Evolutionary conservation across 768 basidiomycete species (phyloP).

Genomic region (Naganishia kalamii): DNA sequence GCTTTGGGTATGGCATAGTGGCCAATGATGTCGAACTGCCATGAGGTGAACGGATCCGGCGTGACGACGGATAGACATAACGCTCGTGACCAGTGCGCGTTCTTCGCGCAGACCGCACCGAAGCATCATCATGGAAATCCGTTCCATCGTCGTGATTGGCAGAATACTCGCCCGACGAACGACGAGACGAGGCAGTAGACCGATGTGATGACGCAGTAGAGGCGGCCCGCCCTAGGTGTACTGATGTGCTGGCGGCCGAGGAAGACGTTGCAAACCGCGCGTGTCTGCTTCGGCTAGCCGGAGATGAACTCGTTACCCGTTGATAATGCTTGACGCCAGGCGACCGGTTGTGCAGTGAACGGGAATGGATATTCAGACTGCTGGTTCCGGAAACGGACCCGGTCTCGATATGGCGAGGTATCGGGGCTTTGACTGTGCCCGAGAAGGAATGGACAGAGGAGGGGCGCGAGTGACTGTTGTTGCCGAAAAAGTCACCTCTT

Average conservation of each 20-base stretch:
- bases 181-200: conserved; percentile 69
- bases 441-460: conserved; percentile 73
- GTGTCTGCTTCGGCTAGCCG: conserved; percentile 49
- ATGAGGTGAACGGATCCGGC: conserved; percentile 52
- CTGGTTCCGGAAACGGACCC: conserved; percentile 66
- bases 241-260: conserved; percentile 48
- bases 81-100: conserved; percentile 16
- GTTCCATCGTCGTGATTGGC: conserved; percentile 44
- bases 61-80: conserved; percentile 51
- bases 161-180: conserved; percentile 64
- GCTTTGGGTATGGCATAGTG: conserved; percentile 11
- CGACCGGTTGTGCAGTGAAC: conserved; percentile 53
- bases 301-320: conserved; percentile 59
- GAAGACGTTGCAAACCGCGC: conserved; percentile 60
- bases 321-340: conserved; percentile 76
- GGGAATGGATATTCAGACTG: conserved; percentile 64
- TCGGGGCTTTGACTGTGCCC: conserved; percentile 35
- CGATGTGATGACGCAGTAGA: conserved; percentile 72
- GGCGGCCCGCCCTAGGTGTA: conserved; percentile 63
- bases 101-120: conserved; percentile 4
- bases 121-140: conserved; percentile 23
- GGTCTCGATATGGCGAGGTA: neutral
- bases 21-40: conserved; percentile 52
- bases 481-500: conserved; percentile 58
- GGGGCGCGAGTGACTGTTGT: conserved; percentile 57